Evolutionary conservation across 1,139 yeast genomes (phyloP).

Genomic region (Saccharomyces hybrid): DNA sequence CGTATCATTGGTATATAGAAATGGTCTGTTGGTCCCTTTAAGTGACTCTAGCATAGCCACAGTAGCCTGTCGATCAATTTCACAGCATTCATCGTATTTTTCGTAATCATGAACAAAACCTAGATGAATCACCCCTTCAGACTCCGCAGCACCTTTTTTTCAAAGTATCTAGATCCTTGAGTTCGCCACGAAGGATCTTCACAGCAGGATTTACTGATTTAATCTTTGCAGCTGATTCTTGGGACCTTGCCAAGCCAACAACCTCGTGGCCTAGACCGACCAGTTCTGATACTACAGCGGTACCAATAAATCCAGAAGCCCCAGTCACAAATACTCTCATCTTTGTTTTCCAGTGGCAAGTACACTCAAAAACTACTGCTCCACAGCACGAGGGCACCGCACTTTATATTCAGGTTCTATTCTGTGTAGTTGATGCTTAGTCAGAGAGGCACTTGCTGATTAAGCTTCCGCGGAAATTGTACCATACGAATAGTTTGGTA

Average conservation of each 20-base stretch:
- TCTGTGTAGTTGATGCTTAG: background rate
- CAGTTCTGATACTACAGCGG: slow-evolving; percentile 14
- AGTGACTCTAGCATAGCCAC: slow-evolving; percentile 25
- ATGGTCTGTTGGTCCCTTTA: slow-evolving; percentile 24
- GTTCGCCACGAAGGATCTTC: slow-evolving; percentile 25
- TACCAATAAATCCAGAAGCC: slow-evolving; percentile 28
- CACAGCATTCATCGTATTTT: slow-evolving; percentile 10
- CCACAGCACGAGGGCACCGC: background rate
- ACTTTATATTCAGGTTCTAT: background rate
- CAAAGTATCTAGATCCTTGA: slow-evolving; percentile 26
- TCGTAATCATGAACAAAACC: slow-evolving; percentile 32
- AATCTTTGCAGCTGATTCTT: slow-evolving; percentile 19
- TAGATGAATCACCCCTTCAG: slow-evolving; percentile 34
- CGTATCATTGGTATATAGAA: slow-evolving; percentile 21
- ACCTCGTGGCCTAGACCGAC: slow-evolving; percentile 16
- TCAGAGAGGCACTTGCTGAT: background rate
- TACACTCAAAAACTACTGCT: background rate
- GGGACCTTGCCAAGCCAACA: slow-evolving; percentile 26
- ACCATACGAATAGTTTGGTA: background rate
- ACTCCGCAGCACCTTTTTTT: slow-evolving; percentile 23
- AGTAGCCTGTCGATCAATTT: slow-evolving; percentile 16
- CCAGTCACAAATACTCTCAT: slow-evolving; percentile 29
- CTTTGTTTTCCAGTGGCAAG: too few relatives aligned
- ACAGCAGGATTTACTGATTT: slow-evolving; percentile 18
- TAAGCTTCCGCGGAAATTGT: background rate